Evolutionary conservation across 495 filamentous ascomycete species (phyloP), one percentile per base, ranked within the genome.

Genomic region (Aspergillus asperescens): DNA sequence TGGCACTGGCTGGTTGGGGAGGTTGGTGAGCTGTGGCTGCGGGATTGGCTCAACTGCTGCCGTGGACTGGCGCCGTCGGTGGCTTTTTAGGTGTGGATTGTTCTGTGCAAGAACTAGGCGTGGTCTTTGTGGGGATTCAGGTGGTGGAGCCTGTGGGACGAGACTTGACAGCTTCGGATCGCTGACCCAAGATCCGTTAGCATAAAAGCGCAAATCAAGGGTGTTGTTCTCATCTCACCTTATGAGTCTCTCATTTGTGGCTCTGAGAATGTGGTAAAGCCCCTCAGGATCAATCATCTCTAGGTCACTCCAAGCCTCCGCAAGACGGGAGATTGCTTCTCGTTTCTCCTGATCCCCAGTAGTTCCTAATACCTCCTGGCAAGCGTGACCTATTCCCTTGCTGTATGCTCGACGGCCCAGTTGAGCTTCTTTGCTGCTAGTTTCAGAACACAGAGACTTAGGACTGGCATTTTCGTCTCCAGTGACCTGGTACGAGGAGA

Each of bases 201-300:
- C 43, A 45, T 19, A 7, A 23, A 8, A n/a, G 24, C 4, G 10
- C 15, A 29, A 1, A 39, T 12, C 7, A 37, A 13, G 31, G 8
- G n/a, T 7, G 29, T 22, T 28, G 32, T n/a, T 63, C 72, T 57
- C 58, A 78, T 73, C 67, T 62, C 58, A 78, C 73, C 67, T 62
- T 55, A 81, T 71, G 7, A 85, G 63, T 44, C 74, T 77, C 56
- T 81, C 80, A 38, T 90, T 80, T 34, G 89, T 81, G 42, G 77
- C 74, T 59, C 81, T 81, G 41, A 98, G 69, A 10, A 98, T 78
- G 42, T 92, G 83, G 59, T 90, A 94, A 23, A 90, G 81, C 22
- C 90, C 91, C 67, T 96, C 93, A 0, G 93, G 92, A 58, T 98
- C 91, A 18, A 90, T 78, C 44, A 84, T 81, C 71, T 96, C 88